A percentile compares a stretch with the other conserved stretches of the same genome.
Conservation (phyloP, 2,329 filamentous ascomycete genomes). For the Aspergillus vadensis region DNA sequence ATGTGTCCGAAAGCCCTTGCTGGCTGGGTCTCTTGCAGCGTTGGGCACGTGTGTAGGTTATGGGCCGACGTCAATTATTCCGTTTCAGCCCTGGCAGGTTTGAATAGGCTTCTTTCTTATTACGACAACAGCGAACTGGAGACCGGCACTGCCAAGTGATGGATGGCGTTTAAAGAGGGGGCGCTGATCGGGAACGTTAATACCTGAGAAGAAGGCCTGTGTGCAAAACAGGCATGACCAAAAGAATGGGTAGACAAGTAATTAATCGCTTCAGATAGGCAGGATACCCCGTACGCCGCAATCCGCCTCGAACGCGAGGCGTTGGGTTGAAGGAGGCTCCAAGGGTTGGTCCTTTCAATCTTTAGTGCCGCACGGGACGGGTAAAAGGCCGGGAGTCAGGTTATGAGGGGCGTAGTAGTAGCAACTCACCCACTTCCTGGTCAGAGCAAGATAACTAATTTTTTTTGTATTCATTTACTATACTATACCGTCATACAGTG, state of each 20-base stretch:
- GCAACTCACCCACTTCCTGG: too few relatives aligned
- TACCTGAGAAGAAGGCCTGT: not conserved
- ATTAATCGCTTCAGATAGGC: not conserved
- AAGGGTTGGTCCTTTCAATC: not conserved
- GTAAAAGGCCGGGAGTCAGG: not conserved
- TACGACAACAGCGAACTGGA: not conserved
- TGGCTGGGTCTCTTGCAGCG: not conserved
- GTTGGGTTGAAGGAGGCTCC: conserved; percentile 5
- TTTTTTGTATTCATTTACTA: too few relatives aligned
- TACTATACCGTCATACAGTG: too few relatives aligned
- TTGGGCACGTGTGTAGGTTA: not conserved
- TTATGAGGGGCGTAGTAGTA: too few relatives aligned
- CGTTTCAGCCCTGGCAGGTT: not conserved
- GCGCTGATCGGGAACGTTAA: not conserved
- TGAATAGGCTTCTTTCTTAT: not conserved
- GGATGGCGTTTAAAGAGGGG: not conserved
- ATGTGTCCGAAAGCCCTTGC: not conserved
- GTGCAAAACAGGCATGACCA: not conserved
- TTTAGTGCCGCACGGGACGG: not conserved
- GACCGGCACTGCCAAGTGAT: not conserved
- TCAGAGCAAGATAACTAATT: not conserved
- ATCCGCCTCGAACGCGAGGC: not conserved
- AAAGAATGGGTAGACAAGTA: not conserved
- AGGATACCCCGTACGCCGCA: not conserved
- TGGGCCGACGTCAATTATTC: not conserved